These are phyloP conservation scores for Daldinia eschscholtzii DNA, from an alignment of 2,329 filamentous ascomycete species.

Conservation along the genomic window DNA sequence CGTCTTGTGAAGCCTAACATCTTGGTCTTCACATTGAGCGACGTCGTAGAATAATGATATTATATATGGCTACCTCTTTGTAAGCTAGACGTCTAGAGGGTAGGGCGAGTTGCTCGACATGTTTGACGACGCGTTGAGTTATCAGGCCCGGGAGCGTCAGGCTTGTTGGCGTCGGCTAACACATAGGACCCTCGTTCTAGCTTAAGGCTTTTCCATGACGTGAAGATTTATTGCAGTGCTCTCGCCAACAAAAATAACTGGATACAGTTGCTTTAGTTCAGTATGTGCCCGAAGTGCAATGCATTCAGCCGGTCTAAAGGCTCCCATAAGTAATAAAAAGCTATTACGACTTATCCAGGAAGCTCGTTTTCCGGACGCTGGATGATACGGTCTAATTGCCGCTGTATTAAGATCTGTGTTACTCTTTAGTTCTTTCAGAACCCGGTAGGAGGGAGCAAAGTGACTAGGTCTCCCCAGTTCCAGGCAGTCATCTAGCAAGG, in stretches of 20 bases:
- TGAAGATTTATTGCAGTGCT: conserved; percentile 18
- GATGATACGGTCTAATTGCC: conserved; percentile 29
- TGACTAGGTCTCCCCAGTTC: conserved; percentile 18
- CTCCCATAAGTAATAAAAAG: conserved; percentile 30
- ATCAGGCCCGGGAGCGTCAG: background rate
- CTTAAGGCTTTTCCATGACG: conserved; percentile 17
- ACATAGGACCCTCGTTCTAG: background rate
- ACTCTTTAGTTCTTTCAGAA: conserved; percentile 17
- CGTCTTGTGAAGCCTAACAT: conserved; percentile 6
- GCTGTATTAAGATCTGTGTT: conserved; percentile 19
- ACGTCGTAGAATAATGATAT: background rate
- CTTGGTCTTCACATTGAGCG: background rate
- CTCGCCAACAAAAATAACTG: conserved; percentile 1
- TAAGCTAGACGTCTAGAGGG: background rate
- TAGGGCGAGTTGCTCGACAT: background rate
- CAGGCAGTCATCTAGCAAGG: conserved; percentile 32
- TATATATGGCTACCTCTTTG: background rate
- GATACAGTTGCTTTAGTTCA: conserved; percentile 29
- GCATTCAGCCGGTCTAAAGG: conserved; percentile 37
- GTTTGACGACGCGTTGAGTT: background rate
- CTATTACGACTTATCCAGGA: conserved; percentile 34
- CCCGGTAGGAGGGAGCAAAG: conserved; percentile 20
- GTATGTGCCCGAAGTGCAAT: conserved; percentile 40
- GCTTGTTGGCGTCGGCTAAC: background rate
- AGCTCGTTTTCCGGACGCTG: conserved; percentile 21